Evolutionary conservation across 371 early-diverging fungal species (phyloP).

Genomic region (Choanephora cucurbitarum): DNA sequence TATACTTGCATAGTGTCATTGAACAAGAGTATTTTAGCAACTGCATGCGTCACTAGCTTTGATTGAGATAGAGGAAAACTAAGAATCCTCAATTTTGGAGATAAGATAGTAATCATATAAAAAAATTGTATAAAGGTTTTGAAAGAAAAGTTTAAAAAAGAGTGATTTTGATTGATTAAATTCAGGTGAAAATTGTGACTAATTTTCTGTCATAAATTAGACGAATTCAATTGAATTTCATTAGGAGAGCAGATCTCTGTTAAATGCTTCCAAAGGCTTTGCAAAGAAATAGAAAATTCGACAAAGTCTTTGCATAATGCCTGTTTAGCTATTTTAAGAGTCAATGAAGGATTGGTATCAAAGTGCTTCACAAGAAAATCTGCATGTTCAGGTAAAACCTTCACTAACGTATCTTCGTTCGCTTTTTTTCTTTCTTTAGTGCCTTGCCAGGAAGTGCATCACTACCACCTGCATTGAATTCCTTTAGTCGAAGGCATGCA

Average conservation of each 20-base stretch:
- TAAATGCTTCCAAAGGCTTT: constrained; percentile 14
- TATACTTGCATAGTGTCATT: constrained; percentile 8
- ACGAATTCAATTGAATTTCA: no score
- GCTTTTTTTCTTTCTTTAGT: constrained; percentile 18
- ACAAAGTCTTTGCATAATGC: constrained; percentile 9
- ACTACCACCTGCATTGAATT: constrained; percentile 14
- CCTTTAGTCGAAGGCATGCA: constrained; percentile 12
- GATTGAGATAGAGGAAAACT: constrained; percentile 17
- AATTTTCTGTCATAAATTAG: no score
- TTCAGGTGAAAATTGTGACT: no score
- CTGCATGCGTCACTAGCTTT: constrained; percentile 43
- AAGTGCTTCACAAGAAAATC: constrained; percentile 12
- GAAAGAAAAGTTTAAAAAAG: not conserved
- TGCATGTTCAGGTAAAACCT: constrained; percentile 13
- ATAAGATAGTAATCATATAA: constrained; percentile 22
- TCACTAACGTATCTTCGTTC: constrained; percentile 14
- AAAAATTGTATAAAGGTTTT: not conserved
- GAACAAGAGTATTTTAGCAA: constrained; percentile 56
- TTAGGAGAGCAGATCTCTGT: no score
- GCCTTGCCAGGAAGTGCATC: constrained; percentile 13
- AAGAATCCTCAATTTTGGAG: constrained; percentile 12
- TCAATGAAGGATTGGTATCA: constrained; percentile 16
- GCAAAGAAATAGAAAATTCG: constrained; percentile 10
- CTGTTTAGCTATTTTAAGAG: constrained; percentile 13
- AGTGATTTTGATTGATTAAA: no score